phyloP scores from a whole-genome alignment of 2,329 filamentous ascomycete species.

The Metarhizium robertsii region DNA sequence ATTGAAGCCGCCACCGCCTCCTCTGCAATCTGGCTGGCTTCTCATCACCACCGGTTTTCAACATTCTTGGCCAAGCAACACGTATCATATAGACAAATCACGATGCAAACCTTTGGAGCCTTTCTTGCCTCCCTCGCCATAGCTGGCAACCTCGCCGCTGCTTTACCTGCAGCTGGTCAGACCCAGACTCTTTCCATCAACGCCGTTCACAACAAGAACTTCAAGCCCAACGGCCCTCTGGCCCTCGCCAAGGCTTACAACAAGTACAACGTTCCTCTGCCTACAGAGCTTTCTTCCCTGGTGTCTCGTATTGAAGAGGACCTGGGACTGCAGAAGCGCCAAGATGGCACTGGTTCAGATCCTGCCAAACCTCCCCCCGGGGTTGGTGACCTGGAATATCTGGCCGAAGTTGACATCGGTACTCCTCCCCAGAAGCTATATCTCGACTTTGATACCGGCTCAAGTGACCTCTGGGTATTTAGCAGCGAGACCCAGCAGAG shows the following conservation, averaged over 20 bases:
- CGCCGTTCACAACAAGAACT: constrained; percentile 7
- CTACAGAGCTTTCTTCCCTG: constrained; percentile 2
- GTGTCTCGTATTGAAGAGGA: neutral
- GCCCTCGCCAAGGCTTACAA: constrained; percentile 10
- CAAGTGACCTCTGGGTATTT: constrained; percentile 23
- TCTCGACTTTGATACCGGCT: constrained; percentile 14
- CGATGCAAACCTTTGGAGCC: constrained; percentile 11
- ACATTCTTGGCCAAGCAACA: neutral
- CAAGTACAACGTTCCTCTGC: constrained; percentile 7
- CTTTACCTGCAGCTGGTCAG: constrained; percentile 3
- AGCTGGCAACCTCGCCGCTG: constrained; percentile 7
- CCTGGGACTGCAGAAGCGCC: neutral
- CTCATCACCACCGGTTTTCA: neutral
- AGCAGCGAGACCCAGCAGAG: constrained; percentile 30
- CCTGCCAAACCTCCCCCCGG: constrained; percentile 5
- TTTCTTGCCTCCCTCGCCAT: constrained; percentile 10
- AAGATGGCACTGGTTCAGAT: constrained; percentile 6
- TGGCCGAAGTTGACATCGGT: constrained; percentile 10
- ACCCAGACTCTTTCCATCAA: constrained; percentile 5
- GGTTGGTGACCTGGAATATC: constrained; percentile 8
- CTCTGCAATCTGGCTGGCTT: neutral
- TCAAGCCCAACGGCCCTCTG: constrained; percentile 6
- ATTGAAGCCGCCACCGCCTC: neutral
- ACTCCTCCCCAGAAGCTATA: constrained; percentile 9
- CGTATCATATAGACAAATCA: neutral